phyloP scores from a whole-genome alignment of 2,329 filamentous ascomycete species.

The Fonsecaea pedrosoi region DNA sequence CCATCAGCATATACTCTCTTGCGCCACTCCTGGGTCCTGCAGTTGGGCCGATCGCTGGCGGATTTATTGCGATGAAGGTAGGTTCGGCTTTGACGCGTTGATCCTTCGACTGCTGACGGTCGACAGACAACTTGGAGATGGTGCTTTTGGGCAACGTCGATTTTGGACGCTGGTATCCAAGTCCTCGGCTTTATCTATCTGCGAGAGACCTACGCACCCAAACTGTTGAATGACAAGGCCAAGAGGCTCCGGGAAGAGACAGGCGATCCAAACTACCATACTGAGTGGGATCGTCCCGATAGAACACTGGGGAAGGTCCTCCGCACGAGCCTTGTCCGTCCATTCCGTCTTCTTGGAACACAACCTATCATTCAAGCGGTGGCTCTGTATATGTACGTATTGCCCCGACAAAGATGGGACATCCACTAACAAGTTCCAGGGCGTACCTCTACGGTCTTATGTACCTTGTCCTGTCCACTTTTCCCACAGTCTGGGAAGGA shows the following conservation, averaged over 20 bases:
- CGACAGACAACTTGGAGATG: constrained; percentile 69
- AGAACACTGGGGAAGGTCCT: constrained; percentile 38
- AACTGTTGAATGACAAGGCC: constrained; percentile 66
- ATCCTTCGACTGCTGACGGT: constrained; percentile 36
- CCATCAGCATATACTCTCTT: constrained; percentile 68
- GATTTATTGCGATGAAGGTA: constrained; percentile 65
- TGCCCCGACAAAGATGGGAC: not conserved
- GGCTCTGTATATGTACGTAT: constrained; percentile 52
- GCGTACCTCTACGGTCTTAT: constrained; percentile 54
- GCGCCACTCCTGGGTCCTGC: constrained; percentile 70
- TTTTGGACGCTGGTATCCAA: constrained; percentile 68
- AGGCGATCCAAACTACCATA: constrained; percentile 47
- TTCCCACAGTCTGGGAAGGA: constrained; percentile 63
- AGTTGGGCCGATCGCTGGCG: constrained; percentile 69
- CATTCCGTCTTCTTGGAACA: constrained; percentile 59
- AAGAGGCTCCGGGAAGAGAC: constrained; percentile 54
- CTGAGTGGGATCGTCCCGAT: constrained; percentile 47
- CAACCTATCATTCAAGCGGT: constrained; percentile 65
- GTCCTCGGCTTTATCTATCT: constrained; percentile 66
- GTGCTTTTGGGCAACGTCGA: constrained; percentile 73
- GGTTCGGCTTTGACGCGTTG: not conserved
- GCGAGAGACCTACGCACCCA: constrained; percentile 70
- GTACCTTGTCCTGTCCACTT: constrained; percentile 69
- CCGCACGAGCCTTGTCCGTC: constrained; percentile 56
- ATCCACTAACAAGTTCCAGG: constrained; percentile 13